phyloP scores from a whole-genome alignment of 306 rosid species.

The Acacia crassicarpa region DNA sequence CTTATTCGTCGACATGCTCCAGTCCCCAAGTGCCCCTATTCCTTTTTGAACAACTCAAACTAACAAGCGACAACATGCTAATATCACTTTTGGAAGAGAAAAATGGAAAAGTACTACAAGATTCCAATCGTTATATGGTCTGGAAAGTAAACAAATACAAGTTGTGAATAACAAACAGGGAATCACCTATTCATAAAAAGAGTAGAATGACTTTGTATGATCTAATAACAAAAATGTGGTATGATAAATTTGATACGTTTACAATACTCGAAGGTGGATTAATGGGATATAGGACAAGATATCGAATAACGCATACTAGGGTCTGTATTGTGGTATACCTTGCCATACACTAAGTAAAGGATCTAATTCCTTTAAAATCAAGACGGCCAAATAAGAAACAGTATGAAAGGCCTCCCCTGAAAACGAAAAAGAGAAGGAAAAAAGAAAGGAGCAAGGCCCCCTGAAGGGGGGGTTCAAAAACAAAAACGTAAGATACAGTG shows the following conservation, averaged over 20 bases:
- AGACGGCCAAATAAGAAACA: neutral
- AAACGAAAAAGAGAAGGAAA: conserved; percentile 9
- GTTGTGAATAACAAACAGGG: conserved; percentile 39
- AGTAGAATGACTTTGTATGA: conserved; percentile 34
- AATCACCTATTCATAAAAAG: conserved; percentile 26
- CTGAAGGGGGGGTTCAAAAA: neutral
- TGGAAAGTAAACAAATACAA: conserved; percentile 35
- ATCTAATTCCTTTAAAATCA: conserved; percentile 29
- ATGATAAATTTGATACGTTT: conserved; percentile 27
- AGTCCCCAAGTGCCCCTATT: conserved; percentile 51
- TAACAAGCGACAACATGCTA: conserved; percentile 34
- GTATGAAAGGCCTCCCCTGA: neutral
- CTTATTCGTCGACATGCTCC: conserved; percentile 37
- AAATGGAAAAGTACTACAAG: conserved; percentile 34
- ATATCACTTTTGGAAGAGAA: conserved; percentile 39
- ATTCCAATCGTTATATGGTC: conserved; percentile 44
- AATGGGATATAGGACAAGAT: conserved; percentile 37
- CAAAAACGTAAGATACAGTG: conserved; percentile 6
- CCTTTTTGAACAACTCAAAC: conserved; percentile 47
- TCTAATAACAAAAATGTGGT: conserved; percentile 28
- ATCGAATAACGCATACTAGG: conserved; percentile 10
- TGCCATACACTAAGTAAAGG: conserved; percentile 36
- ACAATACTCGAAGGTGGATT: conserved; percentile 21
- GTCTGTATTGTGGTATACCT: conserved; percentile 34
- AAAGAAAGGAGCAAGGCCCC: neutral